Percentiles rank a stretch among this genome's conserved stretches.
Conservation (phyloP, 1,284 basidiomycete genomes). For the Pholiota adiposa region DNA sequence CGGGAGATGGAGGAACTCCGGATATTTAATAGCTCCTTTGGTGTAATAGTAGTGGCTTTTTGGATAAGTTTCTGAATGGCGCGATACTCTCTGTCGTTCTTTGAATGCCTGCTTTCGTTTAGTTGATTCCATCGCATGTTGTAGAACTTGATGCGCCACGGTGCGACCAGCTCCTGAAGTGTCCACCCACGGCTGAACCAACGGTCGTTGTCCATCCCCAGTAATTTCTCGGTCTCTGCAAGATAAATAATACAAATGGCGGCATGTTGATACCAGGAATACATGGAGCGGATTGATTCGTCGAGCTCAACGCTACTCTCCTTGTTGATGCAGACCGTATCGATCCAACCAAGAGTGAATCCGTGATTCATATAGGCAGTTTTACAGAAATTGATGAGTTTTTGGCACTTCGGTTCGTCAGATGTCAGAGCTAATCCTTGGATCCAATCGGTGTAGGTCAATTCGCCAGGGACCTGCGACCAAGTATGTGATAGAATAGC, state of each 20-base stretch:
- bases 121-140: neutral
- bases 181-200: conserved; percentile 4
- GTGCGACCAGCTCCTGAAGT: neutral
- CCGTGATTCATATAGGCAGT: neutral
- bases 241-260: neutral
- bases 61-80: no score
- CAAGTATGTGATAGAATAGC: conserved; percentile 5
- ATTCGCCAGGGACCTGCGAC: neutral
- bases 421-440: neutral
- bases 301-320: conserved; percentile 2
- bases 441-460: neutral
- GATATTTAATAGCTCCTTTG: neutral
- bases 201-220: neutral
- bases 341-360: neutral
- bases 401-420: no score
- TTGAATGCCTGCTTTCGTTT: no score
- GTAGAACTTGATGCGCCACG: neutral
- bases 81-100: no score
- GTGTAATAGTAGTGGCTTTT: no score
- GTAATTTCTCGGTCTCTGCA: neutral
- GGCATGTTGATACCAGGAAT: neutral
- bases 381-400: neutral
- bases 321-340: conserved; percentile 4
- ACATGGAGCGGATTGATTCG: conserved; percentile 4
- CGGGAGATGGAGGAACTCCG: neutral